These are phyloP conservation scores for Miamiensis avidus DNA, from an alignment of 169 alveolate genomes.

Conservation along the genomic window DNA sequence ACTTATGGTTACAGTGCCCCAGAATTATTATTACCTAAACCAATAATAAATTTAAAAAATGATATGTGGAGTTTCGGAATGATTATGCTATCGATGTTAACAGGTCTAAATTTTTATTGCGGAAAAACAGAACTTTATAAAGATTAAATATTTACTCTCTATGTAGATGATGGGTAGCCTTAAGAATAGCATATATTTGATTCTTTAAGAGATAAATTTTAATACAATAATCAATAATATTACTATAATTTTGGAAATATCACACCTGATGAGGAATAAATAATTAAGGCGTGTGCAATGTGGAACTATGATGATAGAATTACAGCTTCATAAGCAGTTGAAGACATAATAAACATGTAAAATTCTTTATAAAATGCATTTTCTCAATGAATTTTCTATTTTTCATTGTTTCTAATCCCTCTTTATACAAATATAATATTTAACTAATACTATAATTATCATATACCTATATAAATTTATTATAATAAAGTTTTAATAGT, in stretches of 20 bases:
- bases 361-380: too few relatives aligned
- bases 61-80: not conserved
- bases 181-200: not conserved
- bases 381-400: too few relatives aligned
- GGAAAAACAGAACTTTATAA: not conserved
- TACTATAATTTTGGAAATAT: too few relatives aligned
- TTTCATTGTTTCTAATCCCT: too few relatives aligned
- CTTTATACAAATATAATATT: too few relatives aligned
- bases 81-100: not conserved
- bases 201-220: not conserved
- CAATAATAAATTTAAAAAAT: not conserved
- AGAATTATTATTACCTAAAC: not conserved
- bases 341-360: too few relatives aligned
- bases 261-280: not conserved
- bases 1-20: not conserved
- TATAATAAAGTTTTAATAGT: too few relatives aligned
- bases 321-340: not conserved
- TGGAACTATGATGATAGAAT: not conserved
- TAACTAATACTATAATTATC: too few relatives aligned
- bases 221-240: not conserved
- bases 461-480: too few relatives aligned
- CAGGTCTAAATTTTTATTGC: not conserved
- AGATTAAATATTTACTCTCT: not conserved
- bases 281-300: not conserved
- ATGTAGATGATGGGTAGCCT: not conserved